Conservation (phyloP, 2,329 filamentous ascomycete species). For the Bimuria novae-zelandiae region DNA sequence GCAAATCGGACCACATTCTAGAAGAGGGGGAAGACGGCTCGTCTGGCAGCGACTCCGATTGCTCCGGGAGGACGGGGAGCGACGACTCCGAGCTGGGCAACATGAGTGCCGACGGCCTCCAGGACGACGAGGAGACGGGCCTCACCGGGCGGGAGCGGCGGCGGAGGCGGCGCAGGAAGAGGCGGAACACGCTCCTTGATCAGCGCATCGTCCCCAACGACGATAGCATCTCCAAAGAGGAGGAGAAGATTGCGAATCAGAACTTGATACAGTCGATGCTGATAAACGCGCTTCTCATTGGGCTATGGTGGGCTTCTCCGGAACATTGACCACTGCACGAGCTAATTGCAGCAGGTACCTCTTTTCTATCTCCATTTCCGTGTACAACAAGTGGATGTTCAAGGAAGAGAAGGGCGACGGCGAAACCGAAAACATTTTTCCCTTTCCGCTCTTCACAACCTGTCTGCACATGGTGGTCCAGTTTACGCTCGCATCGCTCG, state of each 20-base stretch:
- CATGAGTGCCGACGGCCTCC: constrained; percentile 69
- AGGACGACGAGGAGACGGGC: constrained; percentile 89
- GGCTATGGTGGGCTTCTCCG: constrained; percentile 68
- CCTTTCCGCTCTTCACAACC: constrained; percentile 93
- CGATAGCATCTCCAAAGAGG: constrained; percentile 66
- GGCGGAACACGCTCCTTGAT: constrained; percentile 72
- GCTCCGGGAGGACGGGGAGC: constrained; percentile 44
- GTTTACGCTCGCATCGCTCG: constrained; percentile 75
- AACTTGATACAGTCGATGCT: constrained; percentile 70
- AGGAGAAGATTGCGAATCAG: constrained; percentile 76
- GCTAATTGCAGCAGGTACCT: constrained; percentile 57
- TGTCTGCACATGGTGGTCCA: constrained; percentile 93
- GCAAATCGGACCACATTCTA: constrained; percentile 38
- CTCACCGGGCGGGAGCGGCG: constrained; percentile 74
- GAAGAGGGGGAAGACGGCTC: constrained; percentile 41
- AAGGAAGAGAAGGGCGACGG: constrained; percentile 56
- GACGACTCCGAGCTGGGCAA: constrained; percentile 62
- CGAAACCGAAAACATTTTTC: constrained; percentile 66
- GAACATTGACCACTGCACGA: background rate
- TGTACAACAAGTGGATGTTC: constrained; percentile 99
- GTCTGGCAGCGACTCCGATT: constrained; percentile 38
- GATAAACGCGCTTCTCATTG: constrained; percentile 80
- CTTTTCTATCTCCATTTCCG: constrained; percentile 78
- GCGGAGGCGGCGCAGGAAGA: constrained; percentile 68
- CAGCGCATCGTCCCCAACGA: constrained; percentile 62